A percentile compares a stretch with the other conserved stretches of the same genome.
Evolutionary conservation across 2,329 filamentous ascomycete species (phyloP).

Genomic region (Atkinsonella hypoxylon): DNA sequence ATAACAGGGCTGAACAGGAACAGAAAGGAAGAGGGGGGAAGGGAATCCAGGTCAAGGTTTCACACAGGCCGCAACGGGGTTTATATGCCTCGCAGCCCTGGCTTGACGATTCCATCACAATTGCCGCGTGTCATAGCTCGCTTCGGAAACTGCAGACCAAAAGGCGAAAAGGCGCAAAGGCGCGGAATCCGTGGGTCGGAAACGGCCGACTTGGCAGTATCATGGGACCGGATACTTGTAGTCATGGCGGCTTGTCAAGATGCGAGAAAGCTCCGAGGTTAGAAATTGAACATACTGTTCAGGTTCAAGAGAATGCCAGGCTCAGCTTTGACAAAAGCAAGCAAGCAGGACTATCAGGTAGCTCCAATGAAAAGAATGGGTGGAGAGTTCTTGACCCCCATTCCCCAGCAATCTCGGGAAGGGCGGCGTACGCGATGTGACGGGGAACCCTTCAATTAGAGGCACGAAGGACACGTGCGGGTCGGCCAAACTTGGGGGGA

Average conservation of each 20-base stretch:
- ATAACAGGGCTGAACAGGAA: neutral
- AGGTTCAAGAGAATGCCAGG: neutral
- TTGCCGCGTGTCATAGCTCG: neutral
- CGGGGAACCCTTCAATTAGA: conserved; percentile 3
- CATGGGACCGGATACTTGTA: neutral
- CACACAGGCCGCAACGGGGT: neutral
- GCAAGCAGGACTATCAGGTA: neutral
- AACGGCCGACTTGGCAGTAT: conserved; percentile 1
- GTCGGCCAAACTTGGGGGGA: neutral
- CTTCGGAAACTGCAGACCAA: neutral
- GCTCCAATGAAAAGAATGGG: neutral
- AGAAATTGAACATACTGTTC: neutral
- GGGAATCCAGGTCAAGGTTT: neutral
- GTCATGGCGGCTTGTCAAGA: neutral
- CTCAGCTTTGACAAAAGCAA: neutral
- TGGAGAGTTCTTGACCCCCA: neutral
- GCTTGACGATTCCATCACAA: conserved; percentile 1
- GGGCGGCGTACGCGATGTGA: neutral
- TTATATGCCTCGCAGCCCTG: conserved; percentile 3
- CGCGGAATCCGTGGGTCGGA: conserved; percentile 1
- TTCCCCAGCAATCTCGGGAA: neutral
- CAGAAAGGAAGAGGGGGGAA: too few relatives aligned
- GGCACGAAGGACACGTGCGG: conserved; percentile 5
- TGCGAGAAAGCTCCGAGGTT: neutral
- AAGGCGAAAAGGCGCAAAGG: neutral